A percentile compares a stretch with the other conserved stretches of the same genome.
phyloP scores from a whole-genome alignment of 1,139 yeast species.

The Candida tetrigidarum region DNA sequence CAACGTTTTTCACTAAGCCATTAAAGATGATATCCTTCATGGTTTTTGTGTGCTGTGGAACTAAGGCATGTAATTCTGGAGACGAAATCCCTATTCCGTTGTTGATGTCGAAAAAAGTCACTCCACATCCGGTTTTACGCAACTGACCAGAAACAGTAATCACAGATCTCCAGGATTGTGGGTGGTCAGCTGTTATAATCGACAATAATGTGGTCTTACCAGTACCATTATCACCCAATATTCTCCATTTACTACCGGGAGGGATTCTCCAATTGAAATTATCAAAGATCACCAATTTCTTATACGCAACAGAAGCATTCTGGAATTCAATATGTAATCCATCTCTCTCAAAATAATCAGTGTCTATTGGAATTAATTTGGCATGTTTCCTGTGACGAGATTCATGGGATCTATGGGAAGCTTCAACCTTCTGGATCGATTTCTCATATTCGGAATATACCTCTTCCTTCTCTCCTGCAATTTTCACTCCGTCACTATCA shows the following conservation, averaged over 20 bases:
- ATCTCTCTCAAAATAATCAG: constrained; percentile 6
- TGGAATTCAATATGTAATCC: constrained; percentile 58
- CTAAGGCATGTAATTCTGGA: constrained; percentile 89
- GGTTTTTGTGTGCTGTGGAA: constrained; percentile 58
- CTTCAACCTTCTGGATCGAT: constrained; percentile 5
- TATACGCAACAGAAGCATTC: constrained; percentile 68
- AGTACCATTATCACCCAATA: constrained; percentile 87
- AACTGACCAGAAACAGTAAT: constrained; percentile 66
- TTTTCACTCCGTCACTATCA: constrained; percentile 53
- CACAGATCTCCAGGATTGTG: constrained; percentile 88
- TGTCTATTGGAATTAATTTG: constrained; percentile 12
- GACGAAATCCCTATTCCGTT: constrained; percentile 83
- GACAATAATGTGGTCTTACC: constrained; percentile 92
- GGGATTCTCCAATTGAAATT: constrained; percentile 69
- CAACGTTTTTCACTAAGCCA: constrained; percentile 64
- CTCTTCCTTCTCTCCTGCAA: constrained; percentile 47
- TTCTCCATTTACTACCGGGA: constrained; percentile 84
- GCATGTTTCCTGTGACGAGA: constrained; percentile 9
- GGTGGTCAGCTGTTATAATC: constrained; percentile 90
- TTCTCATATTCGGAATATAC: not conserved
- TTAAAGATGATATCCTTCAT: constrained; percentile 68
- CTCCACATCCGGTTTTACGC: constrained; percentile 71
- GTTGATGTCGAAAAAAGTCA: constrained; percentile 79
- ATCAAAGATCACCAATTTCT: constrained; percentile 60
- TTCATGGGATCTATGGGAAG: constrained; percentile 15